Evolutionary conservation across 805 yeast species (phyloP).

Genomic region (Middelhovenomyces tepae): DNA sequence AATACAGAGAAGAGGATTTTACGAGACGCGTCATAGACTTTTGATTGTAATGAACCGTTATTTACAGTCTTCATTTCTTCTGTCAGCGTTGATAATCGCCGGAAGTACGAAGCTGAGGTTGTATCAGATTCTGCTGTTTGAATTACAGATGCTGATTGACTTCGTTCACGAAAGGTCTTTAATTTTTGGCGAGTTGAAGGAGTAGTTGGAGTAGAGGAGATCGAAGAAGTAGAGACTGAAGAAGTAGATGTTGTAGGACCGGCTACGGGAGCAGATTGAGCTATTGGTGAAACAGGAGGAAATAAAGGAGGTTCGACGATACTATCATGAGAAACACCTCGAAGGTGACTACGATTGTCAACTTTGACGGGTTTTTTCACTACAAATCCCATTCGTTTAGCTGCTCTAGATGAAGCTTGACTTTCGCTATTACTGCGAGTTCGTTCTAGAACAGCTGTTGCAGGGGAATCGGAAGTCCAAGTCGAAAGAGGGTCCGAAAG

Average conservation of each 20-base stretch:
- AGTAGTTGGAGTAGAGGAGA: neutral
- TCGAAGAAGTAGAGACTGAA: constrained; percentile 8
- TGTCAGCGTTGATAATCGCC: constrained; percentile 55
- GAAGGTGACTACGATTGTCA: constrained; percentile 10
- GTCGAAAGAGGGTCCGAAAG: neutral
- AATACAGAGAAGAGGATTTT: constrained; percentile 55
- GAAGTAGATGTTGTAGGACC: constrained; percentile 15
- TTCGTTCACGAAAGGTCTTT: constrained; percentile 1
- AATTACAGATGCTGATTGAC: constrained; percentile 2
- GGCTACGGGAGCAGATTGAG: constrained; percentile 14
- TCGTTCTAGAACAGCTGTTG: constrained; percentile 20
- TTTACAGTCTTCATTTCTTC: constrained; percentile 31
- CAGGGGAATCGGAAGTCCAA: constrained; percentile 10
- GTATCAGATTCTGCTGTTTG: constrained; percentile 31
- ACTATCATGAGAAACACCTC: constrained; percentile 15
- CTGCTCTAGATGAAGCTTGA: constrained; percentile 50
- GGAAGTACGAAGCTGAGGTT: constrained; percentile 54
- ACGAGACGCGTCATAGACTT: constrained; percentile 41
- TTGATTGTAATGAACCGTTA: constrained; percentile 15
- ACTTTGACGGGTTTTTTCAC: constrained; percentile 31
- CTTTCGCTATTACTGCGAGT: constrained; percentile 34
- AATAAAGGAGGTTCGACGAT: constrained; percentile 1
- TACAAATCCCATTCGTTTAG: constrained; percentile 69
- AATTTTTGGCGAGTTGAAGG: neutral
- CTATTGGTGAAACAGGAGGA: constrained; percentile 9